Evolutionary conservation across 1,139 yeast species (phyloP).

Genomic region (Kodamaea anthophila): DNA sequence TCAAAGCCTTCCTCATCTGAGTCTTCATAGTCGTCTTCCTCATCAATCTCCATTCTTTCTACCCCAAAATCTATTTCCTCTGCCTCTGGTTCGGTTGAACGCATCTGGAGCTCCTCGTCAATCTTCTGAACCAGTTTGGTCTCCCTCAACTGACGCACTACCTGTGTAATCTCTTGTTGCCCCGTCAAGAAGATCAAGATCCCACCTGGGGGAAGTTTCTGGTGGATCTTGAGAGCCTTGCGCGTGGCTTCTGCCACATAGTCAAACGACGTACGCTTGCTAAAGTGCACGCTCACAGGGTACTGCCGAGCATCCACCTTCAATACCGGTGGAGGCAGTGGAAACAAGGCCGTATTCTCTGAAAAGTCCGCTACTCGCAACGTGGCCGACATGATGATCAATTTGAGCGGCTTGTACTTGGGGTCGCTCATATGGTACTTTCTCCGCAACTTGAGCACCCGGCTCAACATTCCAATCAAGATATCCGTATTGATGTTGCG

Average conservation of each 20-base stretch:
- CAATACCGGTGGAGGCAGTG: slow-evolving; percentile 80
- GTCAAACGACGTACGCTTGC: slow-evolving; percentile 66
- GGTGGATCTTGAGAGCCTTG: slow-evolving; percentile 84
- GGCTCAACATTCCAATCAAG: slow-evolving; percentile 85
- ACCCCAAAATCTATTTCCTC: slow-evolving; percentile 86
- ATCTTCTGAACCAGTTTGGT: slow-evolving; percentile 36
- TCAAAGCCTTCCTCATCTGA: slow-evolving; percentile 80
- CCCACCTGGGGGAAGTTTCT: slow-evolving; percentile 86
- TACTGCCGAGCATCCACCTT: slow-evolving; percentile 93
- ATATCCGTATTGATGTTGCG: slow-evolving; percentile 94
- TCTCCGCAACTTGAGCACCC: slow-evolving; percentile 75
- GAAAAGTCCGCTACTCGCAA: slow-evolving; percentile 89
- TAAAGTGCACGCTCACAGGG: slow-evolving; percentile 91
- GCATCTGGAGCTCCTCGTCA: slow-evolving; percentile 37
- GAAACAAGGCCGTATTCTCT: slow-evolving; percentile 66
- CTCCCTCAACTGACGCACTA: slow-evolving; percentile 67
- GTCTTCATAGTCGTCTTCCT: slow-evolving; percentile 25
- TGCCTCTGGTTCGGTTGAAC: slow-evolving; percentile 69
- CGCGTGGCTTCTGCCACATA: slow-evolving; percentile 83
- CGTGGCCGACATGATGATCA: slow-evolving; percentile 91
- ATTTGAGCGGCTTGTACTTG: slow-evolving; percentile 51
- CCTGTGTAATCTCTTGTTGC: slow-evolving; percentile 77
- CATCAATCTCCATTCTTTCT: slow-evolving; percentile 29
- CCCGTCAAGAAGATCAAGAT: slow-evolving; percentile 90
- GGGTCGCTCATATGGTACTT: slow-evolving; percentile 46